Conservation (phyloP, 2,329 filamentous ascomycete species). For the Phialophora verrucosa region DNA sequence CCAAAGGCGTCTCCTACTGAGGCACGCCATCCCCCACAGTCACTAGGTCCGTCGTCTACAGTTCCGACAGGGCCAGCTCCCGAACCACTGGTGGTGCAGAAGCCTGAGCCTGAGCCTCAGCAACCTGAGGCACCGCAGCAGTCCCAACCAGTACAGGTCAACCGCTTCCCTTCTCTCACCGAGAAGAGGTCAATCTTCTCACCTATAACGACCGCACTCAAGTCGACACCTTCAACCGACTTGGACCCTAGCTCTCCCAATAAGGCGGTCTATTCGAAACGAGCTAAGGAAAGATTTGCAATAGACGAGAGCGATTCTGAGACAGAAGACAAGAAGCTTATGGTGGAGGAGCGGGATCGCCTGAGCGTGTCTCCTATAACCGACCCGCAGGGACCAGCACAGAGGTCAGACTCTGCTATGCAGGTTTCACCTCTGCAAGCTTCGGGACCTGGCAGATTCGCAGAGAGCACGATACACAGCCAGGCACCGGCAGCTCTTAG, state of each 20-base stretch:
- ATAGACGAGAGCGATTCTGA: constrained; percentile 39
- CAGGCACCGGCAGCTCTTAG: constrained; percentile 56
- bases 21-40: constrained; percentile 33
- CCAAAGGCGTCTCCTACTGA: constrained; percentile 43
- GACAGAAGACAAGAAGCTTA: constrained; percentile 32
- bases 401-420: constrained; percentile 71
- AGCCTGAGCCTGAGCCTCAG: constrained; percentile 25
- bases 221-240: constrained; percentile 29
- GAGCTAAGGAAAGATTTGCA: constrained; percentile 38
- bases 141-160: constrained; percentile 27
- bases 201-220: constrained; percentile 34
- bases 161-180: constrained; percentile 37
- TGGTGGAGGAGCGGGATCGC: constrained; percentile 25
- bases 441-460: constrained; percentile 62
- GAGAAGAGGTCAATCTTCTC: constrained; percentile 37
- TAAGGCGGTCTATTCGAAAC: constrained; percentile 36
- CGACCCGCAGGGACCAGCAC: constrained; percentile 46
- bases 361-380: constrained; percentile 29
- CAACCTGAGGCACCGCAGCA: constrained; percentile 15
- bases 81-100: constrained; percentile 29
- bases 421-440: constrained; percentile 65
- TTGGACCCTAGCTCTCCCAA: constrained; percentile 26
- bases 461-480: constrained; percentile 73
- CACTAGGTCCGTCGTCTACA: constrained; percentile 12
- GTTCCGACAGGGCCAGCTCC: constrained; percentile 30